Percentiles rank a stretch among this genome's conserved stretches.
Conservation (phyloP, 129 eudicot genomes). For the Escallonia rubra region DNA sequence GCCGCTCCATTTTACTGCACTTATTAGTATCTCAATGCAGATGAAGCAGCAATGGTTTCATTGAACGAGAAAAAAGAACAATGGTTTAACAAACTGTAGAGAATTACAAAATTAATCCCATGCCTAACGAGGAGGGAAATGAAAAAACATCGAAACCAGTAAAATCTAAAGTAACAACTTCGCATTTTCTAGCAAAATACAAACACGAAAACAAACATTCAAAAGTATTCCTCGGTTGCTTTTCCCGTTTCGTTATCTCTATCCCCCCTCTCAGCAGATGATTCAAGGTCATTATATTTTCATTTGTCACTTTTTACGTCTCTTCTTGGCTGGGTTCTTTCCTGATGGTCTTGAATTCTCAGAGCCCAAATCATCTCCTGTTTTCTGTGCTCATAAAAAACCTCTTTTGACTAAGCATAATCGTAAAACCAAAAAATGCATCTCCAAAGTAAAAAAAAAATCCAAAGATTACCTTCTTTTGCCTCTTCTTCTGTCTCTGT, state of each 20-base stretch:
- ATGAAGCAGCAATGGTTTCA: too few species aligned
- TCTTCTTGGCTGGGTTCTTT: slow-evolving; percentile 44
- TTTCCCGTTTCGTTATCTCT: slow-evolving; percentile 3
- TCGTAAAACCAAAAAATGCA: neutral
- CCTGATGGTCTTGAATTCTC: slow-evolving; percentile 20
- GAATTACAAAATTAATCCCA: neutral
- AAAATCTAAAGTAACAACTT: neutral
- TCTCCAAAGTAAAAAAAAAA: neutral
- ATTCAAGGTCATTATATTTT: slow-evolving; percentile 1
- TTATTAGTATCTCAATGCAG: too few species aligned
- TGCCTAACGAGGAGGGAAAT: too few species aligned
- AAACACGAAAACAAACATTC: neutral
- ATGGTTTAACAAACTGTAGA: too few species aligned
- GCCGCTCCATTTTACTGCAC: too few species aligned
- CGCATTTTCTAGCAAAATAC: neutral
- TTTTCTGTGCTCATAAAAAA: slow-evolving; percentile 30
- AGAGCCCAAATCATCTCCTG: slow-evolving; percentile 11
- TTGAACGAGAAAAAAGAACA: too few species aligned
- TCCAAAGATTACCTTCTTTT: slow-evolving; percentile 41
- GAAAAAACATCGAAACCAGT: neutral
- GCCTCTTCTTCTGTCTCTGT: slow-evolving; percentile 51
- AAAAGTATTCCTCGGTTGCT: neutral
- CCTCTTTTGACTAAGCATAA: neutral
- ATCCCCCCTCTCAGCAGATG: slow-evolving; percentile 3
- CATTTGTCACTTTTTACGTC: slow-evolving; percentile 31